Percentiles rank a stretch among this genome's conserved stretches.
phyloP scores from a whole-genome alignment of 345 rosid genomes.

The Kernera saxatilis region DNA sequence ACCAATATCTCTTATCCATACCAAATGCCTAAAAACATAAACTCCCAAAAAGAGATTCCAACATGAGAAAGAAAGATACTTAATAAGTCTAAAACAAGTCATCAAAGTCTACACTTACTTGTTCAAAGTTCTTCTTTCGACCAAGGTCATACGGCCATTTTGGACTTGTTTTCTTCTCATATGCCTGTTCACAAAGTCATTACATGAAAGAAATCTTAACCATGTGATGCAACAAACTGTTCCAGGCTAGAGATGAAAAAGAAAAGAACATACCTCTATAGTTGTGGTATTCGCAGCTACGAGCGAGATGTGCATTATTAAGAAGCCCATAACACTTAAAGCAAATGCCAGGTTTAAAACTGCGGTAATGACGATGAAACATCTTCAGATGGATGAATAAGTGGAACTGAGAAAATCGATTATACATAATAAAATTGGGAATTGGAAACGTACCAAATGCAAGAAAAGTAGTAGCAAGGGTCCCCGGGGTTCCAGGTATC shows the following conservation, averaged over 20 bases:
- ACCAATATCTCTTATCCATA: conserved; percentile 70
- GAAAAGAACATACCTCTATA: conserved; percentile 57
- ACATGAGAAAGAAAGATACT: background rate
- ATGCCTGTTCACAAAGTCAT: conserved; percentile 51
- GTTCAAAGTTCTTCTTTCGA: conserved; percentile 79
- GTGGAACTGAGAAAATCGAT: background rate
- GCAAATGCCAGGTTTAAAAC: conserved; percentile 95
- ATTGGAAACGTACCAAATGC: conserved; percentile 60
- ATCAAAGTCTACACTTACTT: conserved; percentile 39
- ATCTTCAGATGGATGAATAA: background rate
- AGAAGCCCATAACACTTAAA: conserved; percentile 86
- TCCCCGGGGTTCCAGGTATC: conserved; percentile 90
- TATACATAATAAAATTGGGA: background rate
- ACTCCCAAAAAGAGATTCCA: background rate
- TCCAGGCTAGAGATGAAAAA: background rate
- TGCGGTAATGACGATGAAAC: conserved; percentile 30
- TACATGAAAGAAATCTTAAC: background rate
- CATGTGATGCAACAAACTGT: conserved; percentile 3
- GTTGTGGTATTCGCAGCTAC: conserved; percentile 91
- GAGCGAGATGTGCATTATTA: conserved; percentile 87
- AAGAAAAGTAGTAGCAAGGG: conserved; percentile 94
- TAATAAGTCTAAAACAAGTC: background rate
- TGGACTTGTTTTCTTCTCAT: conserved; percentile 85
- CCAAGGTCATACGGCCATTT: conserved; percentile 98
- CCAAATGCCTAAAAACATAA: conserved; percentile 67